Percentiles rank a stretch among this genome's conserved stretches.
Evolutionary conservation across 1,284 basidiomycete genomes (phyloP).

Genomic region (Meira miltonrushii): DNA sequence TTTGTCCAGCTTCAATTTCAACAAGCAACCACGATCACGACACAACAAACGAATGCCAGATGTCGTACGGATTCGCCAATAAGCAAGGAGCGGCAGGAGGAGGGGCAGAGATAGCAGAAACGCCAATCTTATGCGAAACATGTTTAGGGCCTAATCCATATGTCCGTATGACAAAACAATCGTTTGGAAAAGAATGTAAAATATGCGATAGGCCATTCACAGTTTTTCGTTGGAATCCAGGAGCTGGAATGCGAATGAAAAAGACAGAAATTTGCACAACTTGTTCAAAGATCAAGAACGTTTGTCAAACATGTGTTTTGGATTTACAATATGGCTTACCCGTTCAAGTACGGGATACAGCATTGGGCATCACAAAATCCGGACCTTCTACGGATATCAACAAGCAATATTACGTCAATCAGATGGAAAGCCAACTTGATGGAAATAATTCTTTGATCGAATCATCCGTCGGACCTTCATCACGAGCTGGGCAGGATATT

Average conservation of each 20-base stretch:
- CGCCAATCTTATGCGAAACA: conserved; percentile 65
- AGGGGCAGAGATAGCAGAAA: conserved; percentile 84
- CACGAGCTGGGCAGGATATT: conserved; percentile 74
- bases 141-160: conserved; percentile 55
- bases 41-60: too few species aligned
- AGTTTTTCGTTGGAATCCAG: conserved; percentile 97
- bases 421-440: conserved; percentile 59
- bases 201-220: conserved; percentile 88
- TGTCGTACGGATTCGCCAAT: conserved; percentile 29
- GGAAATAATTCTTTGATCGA: conserved; percentile 32
- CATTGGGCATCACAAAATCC: conserved; percentile 75
- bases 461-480: conserved; percentile 40
- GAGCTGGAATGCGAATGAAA: conserved; percentile 84
- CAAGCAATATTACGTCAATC: conserved; percentile 73
- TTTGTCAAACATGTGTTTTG: conserved; percentile 94
- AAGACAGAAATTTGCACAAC: conserved; percentile 98
- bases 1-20: too few species aligned
- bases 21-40: neutral
- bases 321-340: conserved; percentile 91
- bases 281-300: conserved; percentile 96
- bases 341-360: conserved; percentile 94
- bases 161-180: conserved; percentile 75
- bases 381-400: conserved; percentile 95
- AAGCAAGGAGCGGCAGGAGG: conserved; percentile 54
- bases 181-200: conserved; percentile 84